Percentiles rank a stretch among this genome's conserved stretches.
These are phyloP conservation scores for Brassica cretica DNA, from an alignment of 345 rosid species.

Conservation along the genomic window DNA sequence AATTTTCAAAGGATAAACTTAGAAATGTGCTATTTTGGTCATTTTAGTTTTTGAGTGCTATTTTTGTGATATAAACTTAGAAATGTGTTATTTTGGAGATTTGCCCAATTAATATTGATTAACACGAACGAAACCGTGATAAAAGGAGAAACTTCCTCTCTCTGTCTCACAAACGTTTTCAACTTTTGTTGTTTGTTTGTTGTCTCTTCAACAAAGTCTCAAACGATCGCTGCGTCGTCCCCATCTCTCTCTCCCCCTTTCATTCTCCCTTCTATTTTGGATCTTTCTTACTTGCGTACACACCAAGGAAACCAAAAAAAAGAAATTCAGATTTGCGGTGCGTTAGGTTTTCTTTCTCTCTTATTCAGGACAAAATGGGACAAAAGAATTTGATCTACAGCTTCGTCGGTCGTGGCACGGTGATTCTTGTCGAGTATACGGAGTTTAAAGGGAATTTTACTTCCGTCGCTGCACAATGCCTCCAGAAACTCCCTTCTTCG, in stretches of 20 bases:
- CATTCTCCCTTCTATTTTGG: slow-evolving; percentile 32
- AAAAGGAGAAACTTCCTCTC: slow-evolving; percentile 1
- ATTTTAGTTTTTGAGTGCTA: too few species aligned
- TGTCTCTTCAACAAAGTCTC: background rate
- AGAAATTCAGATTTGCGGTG: background rate
- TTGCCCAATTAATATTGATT: too few species aligned
- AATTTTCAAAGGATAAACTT: too few species aligned
- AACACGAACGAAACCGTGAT: slow-evolving; percentile 15
- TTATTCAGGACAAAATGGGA: slow-evolving; percentile 44
- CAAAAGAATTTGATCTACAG: slow-evolving; percentile 70
- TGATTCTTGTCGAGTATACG: slow-evolving; percentile 60
- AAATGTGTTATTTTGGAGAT: too few species aligned
- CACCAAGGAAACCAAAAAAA: slow-evolving; percentile 2
- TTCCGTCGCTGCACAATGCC: slow-evolving; percentile 69
- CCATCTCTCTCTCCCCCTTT: slow-evolving; percentile 31
- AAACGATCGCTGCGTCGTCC: slow-evolving; percentile 32
- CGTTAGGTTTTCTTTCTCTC: slow-evolving; percentile 19
- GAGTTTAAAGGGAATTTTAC: slow-evolving; percentile 71
- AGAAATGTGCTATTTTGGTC: too few species aligned
- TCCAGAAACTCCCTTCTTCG: slow-evolving; percentile 67
- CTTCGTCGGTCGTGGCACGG: slow-evolving; percentile 72
- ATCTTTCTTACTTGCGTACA: slow-evolving; percentile 34
- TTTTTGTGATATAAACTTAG: too few species aligned
- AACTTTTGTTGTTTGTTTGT: background rate
- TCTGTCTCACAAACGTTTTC: slow-evolving; percentile 10